A percentile compares a stretch with the other conserved stretches of the same genome.
phyloP scores from a whole-genome alignment of 1,284 basidiomycete species.

The Microbotryomycetes sp. region DNA sequence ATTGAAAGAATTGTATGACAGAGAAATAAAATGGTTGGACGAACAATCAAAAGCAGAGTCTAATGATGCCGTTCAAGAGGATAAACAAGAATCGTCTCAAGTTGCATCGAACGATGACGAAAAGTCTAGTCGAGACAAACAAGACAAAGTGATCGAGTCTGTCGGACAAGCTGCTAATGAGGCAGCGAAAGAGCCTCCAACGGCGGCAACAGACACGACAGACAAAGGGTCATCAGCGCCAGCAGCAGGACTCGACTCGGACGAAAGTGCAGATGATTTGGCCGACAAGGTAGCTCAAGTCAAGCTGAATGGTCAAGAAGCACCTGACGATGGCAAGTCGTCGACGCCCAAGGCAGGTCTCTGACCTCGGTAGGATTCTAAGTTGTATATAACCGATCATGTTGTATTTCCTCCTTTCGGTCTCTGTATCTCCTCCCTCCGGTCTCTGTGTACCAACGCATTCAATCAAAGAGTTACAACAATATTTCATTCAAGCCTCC shows the following conservation, averaged over 20 bases:
- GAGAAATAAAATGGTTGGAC: slow-evolving; percentile 11
- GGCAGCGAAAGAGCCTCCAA: slow-evolving; percentile 1
- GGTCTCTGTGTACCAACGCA: too few species aligned
- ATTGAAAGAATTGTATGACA: slow-evolving; percentile 14
- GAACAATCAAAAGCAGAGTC: background rate
- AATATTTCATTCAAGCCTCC: too few species aligned
- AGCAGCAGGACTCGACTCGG: slow-evolving; percentile 7
- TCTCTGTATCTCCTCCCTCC: too few species aligned
- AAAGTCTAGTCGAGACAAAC: slow-evolving; percentile 13
- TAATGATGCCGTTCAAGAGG: background rate
- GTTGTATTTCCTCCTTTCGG: too few species aligned
- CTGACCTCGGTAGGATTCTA: background rate
- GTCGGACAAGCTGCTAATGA: slow-evolving; percentile 13
- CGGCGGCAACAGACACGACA: background rate
- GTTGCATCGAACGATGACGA: slow-evolving; percentile 1
- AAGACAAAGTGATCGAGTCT: slow-evolving; percentile 2
- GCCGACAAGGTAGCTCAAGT: slow-evolving; percentile 18
- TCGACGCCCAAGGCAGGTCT: background rate
- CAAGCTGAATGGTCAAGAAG: slow-evolving; percentile 10
- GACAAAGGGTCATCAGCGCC: background rate
- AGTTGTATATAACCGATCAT: too few species aligned
- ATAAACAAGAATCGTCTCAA: background rate
- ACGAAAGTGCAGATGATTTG: slow-evolving; percentile 12
- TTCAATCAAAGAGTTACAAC: too few species aligned
- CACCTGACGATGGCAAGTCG: background rate